Evolutionary conservation across 2,329 filamentous ascomycete genomes (phyloP).

Genomic region (Graphilbum fragrans): DNA sequence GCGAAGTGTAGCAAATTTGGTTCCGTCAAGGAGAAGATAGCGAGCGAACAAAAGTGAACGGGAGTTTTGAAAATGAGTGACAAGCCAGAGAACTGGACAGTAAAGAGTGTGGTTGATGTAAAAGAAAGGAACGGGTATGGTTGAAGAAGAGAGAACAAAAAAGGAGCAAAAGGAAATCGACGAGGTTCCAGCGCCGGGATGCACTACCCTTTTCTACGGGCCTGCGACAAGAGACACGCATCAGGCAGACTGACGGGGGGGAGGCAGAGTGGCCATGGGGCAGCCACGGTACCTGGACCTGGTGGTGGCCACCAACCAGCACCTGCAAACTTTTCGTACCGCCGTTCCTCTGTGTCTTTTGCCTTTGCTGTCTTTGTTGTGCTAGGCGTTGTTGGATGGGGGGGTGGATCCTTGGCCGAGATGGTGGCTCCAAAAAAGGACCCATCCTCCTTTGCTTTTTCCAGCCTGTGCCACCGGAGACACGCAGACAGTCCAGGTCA

Average conservation of each 20-base stretch:
- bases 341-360: too few species aligned
- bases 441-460: constrained; percentile 1
- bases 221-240: too few species aligned
- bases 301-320: background rate
- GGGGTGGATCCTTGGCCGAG: background rate
- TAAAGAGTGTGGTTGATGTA: background rate
- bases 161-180: too few species aligned
- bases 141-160: background rate
- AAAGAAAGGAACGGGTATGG: background rate
- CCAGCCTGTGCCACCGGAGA: background rate
- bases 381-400: background rate
- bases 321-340: background rate
- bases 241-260: too few species aligned
- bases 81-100: background rate
- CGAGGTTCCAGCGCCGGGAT: background rate
- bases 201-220: background rate
- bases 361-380: background rate
- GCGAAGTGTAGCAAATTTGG: too few species aligned
- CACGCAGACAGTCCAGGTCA: too few species aligned
- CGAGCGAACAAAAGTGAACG: background rate
- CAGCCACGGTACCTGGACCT: too few species aligned
- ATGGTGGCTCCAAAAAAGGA: background rate
- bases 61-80: background rate
- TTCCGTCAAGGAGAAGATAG: background rate
- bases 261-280: too few species aligned